A percentile compares a stretch with the other conserved stretches of the same genome.
These are phyloP conservation scores for Komagataea norvegica DNA, from an alignment of 1,139 yeast species.

Conservation along the genomic window DNA sequence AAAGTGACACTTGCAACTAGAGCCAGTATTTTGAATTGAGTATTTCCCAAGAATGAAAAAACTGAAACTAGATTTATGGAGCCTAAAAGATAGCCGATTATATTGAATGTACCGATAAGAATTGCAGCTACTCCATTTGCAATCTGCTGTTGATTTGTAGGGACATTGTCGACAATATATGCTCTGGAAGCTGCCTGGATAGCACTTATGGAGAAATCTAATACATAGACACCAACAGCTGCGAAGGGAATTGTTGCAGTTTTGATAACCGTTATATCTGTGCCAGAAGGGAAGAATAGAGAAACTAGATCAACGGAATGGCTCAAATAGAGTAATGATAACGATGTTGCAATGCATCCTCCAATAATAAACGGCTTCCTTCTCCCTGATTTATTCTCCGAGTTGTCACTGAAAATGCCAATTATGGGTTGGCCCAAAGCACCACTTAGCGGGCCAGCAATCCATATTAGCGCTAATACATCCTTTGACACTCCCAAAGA, in stretches of 20 bases:
- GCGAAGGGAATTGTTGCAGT: conserved; percentile 40
- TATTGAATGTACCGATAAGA: conserved; percentile 55
- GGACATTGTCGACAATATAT: conserved; percentile 52
- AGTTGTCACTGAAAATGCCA: conserved; percentile 50
- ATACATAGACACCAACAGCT: conserved; percentile 42
- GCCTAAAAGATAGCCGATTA: conserved; percentile 47
- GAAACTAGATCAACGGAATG: conserved; percentile 41
- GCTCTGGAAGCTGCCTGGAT: conserved; percentile 61
- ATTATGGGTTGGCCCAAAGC: conserved; percentile 56
- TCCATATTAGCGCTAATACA: conserved; percentile 51
- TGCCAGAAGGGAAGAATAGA: conserved; percentile 23
- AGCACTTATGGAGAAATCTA: conserved; percentile 53
- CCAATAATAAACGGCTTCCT: conserved; percentile 50
- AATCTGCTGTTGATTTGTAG: conserved; percentile 46
- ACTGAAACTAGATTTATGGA: conserved; percentile 38
- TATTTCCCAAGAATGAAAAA: conserved; percentile 37
- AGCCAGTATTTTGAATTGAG: conserved; percentile 49
- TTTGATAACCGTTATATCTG: conserved; percentile 23
- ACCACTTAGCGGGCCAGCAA: conserved; percentile 60
- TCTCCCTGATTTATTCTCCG: conserved; percentile 41
- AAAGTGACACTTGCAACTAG: conserved; percentile 40
- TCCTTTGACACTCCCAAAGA: conserved; percentile 53
- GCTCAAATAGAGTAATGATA: conserved; percentile 42
- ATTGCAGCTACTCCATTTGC: conserved; percentile 76
- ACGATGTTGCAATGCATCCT: conserved; percentile 44